Base-by-base conservation (phyloP, 176 grass and related monocot genomes). In the Rhynchospora tenuis region DNA sequence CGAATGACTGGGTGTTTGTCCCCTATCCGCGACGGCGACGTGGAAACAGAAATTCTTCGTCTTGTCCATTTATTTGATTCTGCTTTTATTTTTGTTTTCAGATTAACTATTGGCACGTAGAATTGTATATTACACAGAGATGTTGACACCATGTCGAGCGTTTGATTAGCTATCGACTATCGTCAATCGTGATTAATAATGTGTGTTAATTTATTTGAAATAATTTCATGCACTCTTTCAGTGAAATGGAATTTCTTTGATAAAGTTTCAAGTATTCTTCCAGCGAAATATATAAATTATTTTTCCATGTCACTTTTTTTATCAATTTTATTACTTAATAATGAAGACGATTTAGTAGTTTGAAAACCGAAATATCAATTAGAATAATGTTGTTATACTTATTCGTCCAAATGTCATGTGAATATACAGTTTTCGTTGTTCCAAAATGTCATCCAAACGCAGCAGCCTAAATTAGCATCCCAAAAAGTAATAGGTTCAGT, bases 11-110 rank as follows among this genome's bases (percentile, higher is more conserved):
- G 80, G 80, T 67, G 8, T 82, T 82, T 82, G 80, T 67, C 60
- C 22, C 80, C 80, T 65, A 9, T 82, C 26, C 19, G 52, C 60
- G 43, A 82, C 80, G 20, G 13, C 9, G 80, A 82, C 80, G 20
- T 82, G 60, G 44, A 82, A 82, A 67, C 80, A 82, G 42, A 82
- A 82, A 82, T 67, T 17, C 60, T 67, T 82, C 62, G 43, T 67
- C 31, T 82, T 52, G 27, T 82, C 23, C 43, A 14, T 7, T 82
- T 82, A 26, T 50, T 28, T 64, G 8, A 50, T 67, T 64, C 45
- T 54, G 38, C 42, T 82, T 82, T 22, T 26, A 48, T 47, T 59
- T 59, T 82, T 82, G 10, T 15, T 64, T 82, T 61, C 0, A 22
- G 12, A 46, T 45, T 29, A 61, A 57, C 16, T 64, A 81, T 60